These are phyloP conservation scores for Leishmania lainsoni DNA, from an alignment of 208 protist species.

Conservation along the genomic window DNA sequence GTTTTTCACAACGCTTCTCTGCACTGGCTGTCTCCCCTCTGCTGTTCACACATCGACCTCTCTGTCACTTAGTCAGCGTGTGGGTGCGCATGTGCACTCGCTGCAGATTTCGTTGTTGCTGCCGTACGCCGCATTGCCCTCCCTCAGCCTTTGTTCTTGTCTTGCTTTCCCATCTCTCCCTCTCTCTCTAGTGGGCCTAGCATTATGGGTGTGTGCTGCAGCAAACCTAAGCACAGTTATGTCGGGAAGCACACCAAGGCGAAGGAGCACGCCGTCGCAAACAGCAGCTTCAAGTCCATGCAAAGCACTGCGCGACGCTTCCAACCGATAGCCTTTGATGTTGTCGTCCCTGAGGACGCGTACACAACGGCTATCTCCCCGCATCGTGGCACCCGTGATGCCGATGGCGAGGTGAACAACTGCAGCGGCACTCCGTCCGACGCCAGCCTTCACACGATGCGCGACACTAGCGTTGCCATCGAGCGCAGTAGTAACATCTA, in stretches of 20 bases:
- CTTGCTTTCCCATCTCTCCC: background rate
- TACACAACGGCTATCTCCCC: background rate
- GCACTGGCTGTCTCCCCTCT: too few species aligned
- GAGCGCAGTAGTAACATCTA: slow-evolving; percentile 15
- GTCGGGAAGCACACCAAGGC: slow-evolving; percentile 2
- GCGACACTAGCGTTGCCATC: slow-evolving; percentile 37
- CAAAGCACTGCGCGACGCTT: slow-evolving; percentile 5
- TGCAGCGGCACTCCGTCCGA: slow-evolving; percentile 40
- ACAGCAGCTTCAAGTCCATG: slow-evolving; percentile 9
- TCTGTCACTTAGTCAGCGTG: background rate
- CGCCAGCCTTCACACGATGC: slow-evolving; percentile 59
- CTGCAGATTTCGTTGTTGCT: background rate
- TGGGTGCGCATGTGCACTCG: background rate
- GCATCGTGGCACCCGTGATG: background rate
- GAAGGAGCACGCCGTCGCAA: background rate
- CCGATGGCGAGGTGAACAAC: slow-evolving; percentile 11
- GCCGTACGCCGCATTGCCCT: background rate
- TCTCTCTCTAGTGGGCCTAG: background rate
- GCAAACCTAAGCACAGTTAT: background rate
- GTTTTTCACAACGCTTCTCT: background rate
- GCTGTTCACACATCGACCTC: background rate
- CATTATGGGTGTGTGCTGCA: slow-evolving; percentile 10
- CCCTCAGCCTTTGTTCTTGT: background rate
- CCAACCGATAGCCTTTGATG: slow-evolving; percentile 54
- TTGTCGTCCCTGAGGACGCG: slow-evolving; percentile 40